Evolutionary conservation across 192 early-diverging fungal genomes (phyloP).

Genomic region (Backusella tuberculispora): DNA sequence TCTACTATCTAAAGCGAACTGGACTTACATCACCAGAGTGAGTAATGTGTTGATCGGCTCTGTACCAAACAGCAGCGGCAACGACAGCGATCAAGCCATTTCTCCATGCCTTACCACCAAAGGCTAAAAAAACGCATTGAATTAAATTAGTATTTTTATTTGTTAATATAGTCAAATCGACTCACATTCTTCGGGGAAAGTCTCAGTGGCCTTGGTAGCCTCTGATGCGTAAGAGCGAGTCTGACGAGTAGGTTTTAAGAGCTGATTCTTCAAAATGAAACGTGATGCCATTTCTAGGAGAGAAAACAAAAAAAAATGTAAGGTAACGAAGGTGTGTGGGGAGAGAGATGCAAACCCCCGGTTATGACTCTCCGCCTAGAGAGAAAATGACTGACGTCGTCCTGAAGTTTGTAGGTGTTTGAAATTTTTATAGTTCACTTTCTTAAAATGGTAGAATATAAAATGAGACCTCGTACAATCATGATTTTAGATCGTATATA

Average conservation of each 20-base stretch:
- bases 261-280: conserved; percentile 11
- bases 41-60: conserved; percentile 37
- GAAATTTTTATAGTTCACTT: neutral
- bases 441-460: too few relatives aligned
- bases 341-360: neutral
- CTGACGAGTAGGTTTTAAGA: conserved; percentile 15
- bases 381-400: conserved; percentile 8
- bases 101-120: conserved; percentile 34
- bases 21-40: conserved; percentile 31
- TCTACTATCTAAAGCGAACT: neutral
- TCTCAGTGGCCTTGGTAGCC: conserved; percentile 10
- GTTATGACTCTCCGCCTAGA: neutral
- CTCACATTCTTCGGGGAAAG: conserved; percentile 29
- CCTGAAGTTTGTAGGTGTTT: neutral
- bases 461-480: too few relatives aligned
- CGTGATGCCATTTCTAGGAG: conserved; percentile 23
- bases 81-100: conserved; percentile 32
- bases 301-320: conserved; percentile 17
- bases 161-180: neutral
- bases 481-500: too few relatives aligned
- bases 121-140: conserved; percentile 2
- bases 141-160: neutral
- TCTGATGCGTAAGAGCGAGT: conserved; percentile 24
- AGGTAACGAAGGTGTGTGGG: neutral
- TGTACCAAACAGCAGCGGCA: conserved; percentile 33